Percentiles rank a stretch among this genome's conserved stretches.
Evolutionary conservation across 257 asterid species (phyloP).

Genomic region (Capsicum baccatum): DNA sequence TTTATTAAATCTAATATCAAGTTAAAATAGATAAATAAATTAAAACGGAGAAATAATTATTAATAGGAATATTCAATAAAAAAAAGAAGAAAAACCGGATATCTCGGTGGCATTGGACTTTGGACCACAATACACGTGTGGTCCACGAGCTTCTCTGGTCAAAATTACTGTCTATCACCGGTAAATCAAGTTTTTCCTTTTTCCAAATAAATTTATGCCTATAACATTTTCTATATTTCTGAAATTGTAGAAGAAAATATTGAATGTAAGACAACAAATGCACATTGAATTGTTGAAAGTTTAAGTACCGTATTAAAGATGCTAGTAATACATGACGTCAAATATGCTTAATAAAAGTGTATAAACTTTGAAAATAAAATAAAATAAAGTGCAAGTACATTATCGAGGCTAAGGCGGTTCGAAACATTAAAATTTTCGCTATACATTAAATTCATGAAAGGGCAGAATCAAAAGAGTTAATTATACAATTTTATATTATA

Average conservation of each 20-base stretch:
- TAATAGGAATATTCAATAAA: neutral
- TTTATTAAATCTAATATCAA: too few species aligned
- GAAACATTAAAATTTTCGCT: too few species aligned
- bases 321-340: neutral
- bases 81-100: constrained; percentile 27
- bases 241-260: neutral
- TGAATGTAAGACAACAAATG: neutral
- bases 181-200: neutral
- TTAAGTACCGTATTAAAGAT: neutral
- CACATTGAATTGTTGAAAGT: constrained; percentile 23
- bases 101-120: constrained; percentile 43
- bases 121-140: constrained; percentile 46
- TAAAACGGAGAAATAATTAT: too few species aligned
- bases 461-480: too few species aligned
- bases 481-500: too few species aligned
- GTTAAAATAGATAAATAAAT: too few species aligned
- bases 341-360: neutral
- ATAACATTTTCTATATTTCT: neutral
- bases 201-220: neutral
- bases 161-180: constrained; percentile 43
- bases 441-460: too few species aligned
- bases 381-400: neutral
- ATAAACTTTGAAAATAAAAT: neutral
- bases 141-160: constrained; percentile 41
- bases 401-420: neutral